Conservation (phyloP, 2,329 filamentous ascomycete genomes). For the Xylaria sp. region DNA sequence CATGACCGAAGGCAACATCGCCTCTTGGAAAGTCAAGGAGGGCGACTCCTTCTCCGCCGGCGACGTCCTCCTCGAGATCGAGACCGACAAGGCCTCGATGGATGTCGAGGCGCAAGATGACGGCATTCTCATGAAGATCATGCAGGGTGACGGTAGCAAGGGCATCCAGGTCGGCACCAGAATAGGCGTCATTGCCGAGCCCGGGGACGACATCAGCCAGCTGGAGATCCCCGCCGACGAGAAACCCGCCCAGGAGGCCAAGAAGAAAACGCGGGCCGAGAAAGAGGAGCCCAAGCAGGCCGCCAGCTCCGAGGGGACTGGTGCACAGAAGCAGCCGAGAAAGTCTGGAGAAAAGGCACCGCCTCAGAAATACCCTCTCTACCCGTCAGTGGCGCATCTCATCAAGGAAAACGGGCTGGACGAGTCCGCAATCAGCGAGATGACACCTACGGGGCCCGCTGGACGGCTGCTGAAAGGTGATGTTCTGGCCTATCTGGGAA, state of each 20-base stretch:
- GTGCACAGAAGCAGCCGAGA: constrained; percentile 48
- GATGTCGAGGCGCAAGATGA: constrained; percentile 94
- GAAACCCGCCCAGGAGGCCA: constrained; percentile 55
- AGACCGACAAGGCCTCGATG: constrained; percentile 95
- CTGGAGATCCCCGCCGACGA: constrained; percentile 82
- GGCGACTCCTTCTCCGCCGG: constrained; percentile 84
- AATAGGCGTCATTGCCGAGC: constrained; percentile 85
- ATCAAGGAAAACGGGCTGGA: constrained; percentile 82
- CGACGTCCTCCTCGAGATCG: constrained; percentile 90
- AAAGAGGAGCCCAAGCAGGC: constrained; percentile 46
- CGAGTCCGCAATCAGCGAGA: constrained; percentile 79
- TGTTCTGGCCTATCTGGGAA: constrained; percentile 87
- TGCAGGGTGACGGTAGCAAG: constrained; percentile 78
- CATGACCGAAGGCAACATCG: constrained; percentile 93
- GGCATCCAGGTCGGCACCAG: constrained; percentile 79
- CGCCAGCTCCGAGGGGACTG: constrained; percentile 51
- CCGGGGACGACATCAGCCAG: constrained; percentile 79
- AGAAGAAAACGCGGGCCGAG: constrained; percentile 45
- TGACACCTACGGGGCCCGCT: constrained; percentile 86
- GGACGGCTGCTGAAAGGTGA: constrained; percentile 95
- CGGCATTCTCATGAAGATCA: constrained; percentile 86
- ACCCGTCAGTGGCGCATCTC: constrained; percentile 86
- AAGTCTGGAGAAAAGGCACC: constrained; percentile 61
- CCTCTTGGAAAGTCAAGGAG: constrained; percentile 87
- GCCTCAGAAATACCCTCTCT: constrained; percentile 77